Base-by-base conservation (phyloP, 2,329 filamentous ascomycete genomes). In the Sclerotinia sclerotiorum region DNA sequence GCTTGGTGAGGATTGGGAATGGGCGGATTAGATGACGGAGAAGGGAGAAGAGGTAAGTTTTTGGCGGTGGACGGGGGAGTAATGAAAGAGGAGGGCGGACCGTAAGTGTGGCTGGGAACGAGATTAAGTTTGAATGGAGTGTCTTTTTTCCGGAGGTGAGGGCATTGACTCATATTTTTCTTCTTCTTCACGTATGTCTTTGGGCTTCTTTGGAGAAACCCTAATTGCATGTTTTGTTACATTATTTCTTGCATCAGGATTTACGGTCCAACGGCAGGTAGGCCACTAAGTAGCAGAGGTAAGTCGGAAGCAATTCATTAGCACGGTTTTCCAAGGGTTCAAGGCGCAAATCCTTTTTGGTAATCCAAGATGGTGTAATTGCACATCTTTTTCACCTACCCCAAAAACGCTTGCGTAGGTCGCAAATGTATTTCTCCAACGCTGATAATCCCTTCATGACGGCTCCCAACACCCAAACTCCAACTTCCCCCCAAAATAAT, bases 331-430 rank as follows among this genome's bases (percentile, higher is more conserved):
- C 29, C n/a, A n/a, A 29, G 2, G 29, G 29, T 29, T 29, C 44
- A 49, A 35, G 13, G 44, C 11, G 32, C 5, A 49, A 35, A 6
- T 8, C 2, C 17, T 3, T 24, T 35, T 24, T n/a, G n/a, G 42
- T 21, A 61, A 48, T 17, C 2, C 2, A 24, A 24, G 27, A 24
- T 8, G 3, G 32, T 48, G 5, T 29, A 17, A 24, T 15, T 19
- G 4, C 0, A 24, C 19, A 32, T 11, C 27, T 56, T 8, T 8
- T n/a, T 15, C 7, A 35, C 35, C 13, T n/a, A 24, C 15, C 2
- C 15, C n/a, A n/a, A n/a, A n/a, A 10, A 35, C 15, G 21, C 29
- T 61, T 62, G 58, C 58, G 46, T 62, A 62, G 58, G 58, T 62
- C 44, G 58, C 58, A 49, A 49, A 61, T n/a, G 17, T 15, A n/a